Percentiles rank a stretch among this genome's conserved stretches.
Evolutionary conservation across 768 basidiomycete species (phyloP).

Genomic region (Cystofilobasidium macerans): DNA sequence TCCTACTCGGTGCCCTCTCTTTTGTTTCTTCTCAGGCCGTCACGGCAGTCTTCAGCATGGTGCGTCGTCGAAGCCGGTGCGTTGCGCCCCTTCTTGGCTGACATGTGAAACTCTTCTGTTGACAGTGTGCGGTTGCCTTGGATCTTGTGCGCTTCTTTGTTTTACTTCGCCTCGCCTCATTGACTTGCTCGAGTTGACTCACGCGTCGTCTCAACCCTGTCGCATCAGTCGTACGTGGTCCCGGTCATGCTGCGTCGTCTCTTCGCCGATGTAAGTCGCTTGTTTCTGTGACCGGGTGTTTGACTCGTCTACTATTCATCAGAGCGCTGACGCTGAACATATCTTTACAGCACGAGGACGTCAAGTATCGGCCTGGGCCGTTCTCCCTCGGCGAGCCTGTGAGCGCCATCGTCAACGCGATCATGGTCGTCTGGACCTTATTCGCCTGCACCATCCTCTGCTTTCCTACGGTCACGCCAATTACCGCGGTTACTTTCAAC

Average conservation of each 20-base stretch:
- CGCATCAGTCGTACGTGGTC: background rate
- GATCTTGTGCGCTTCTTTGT: too few species aligned
- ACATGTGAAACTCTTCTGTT: too few species aligned
- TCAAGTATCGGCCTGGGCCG: background rate
- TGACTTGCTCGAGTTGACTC: too few species aligned
- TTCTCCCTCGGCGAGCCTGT: background rate
- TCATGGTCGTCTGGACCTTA: background rate
- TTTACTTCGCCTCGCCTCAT: too few species aligned
- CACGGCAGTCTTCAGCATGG: background rate
- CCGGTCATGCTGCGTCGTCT: background rate
- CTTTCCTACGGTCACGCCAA: background rate
- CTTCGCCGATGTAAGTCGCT: background rate
- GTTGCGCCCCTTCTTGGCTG: too few species aligned
- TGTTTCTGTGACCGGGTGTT: background rate
- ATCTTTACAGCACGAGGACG: background rate
- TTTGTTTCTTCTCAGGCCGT: background rate
- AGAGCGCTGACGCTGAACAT: background rate
- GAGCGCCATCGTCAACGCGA: background rate
- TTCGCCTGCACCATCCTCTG: background rate
- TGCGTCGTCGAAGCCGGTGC: background rate
- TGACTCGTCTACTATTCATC: background rate
- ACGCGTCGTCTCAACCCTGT: too few species aligned
- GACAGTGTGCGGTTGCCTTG: background rate
- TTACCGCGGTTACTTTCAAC: background rate
- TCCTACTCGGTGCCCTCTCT: background rate